These are phyloP conservation scores for Poa annua DNA, from an alignment of 176 grass and related monocot genomes.

Conservation along the genomic window DNA sequence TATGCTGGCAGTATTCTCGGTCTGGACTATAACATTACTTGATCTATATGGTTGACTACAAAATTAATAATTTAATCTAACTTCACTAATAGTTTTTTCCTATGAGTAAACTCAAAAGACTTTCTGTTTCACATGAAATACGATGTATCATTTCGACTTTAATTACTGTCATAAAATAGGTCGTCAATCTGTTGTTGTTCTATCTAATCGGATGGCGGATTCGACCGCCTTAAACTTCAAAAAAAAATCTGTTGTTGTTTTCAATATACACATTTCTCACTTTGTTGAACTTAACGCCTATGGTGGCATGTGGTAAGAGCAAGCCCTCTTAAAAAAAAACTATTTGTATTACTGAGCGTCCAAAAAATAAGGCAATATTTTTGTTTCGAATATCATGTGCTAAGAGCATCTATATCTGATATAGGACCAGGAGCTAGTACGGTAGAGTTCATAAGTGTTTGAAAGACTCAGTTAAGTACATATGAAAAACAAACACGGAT, in stretches of 20 bases:
- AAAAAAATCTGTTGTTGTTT: neutral
- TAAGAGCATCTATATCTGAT: neutral
- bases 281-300: neutral
- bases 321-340: neutral
- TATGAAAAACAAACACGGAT: neutral
- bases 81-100: neutral
- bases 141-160: neutral
- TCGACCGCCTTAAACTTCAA: too few relatives aligned
- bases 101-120: neutral
- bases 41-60: neutral
- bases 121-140: slow-evolving; percentile 2
- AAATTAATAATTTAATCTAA: neutral
- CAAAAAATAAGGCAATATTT: neutral
- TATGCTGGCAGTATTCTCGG: neutral
- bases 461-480: neutral
- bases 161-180: neutral
- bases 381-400: neutral
- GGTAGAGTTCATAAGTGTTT: neutral
- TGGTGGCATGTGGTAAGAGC: too few relatives aligned
- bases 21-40: neutral
- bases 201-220: too few relatives aligned
- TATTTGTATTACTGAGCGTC: neutral
- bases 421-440: neutral
- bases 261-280: neutral
- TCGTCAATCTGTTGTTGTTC: neutral